phyloP scores from a whole-genome alignment of 177 flowering plant genomes.

The Tripterygium wilfordii region DNA sequence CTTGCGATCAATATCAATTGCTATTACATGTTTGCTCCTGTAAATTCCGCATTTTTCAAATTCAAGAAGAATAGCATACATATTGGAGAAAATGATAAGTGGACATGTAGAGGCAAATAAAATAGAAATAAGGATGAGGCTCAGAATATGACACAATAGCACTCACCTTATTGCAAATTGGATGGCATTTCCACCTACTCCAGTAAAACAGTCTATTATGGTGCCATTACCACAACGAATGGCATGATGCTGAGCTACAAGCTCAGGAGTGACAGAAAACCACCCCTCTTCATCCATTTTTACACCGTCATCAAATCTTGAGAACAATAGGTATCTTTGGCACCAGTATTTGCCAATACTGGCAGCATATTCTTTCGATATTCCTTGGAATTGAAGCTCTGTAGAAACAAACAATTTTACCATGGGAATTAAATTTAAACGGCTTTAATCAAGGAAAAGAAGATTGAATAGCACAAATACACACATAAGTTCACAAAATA shows the following conservation, averaged over 20 bases:
- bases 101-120: slow-evolving; percentile 1
- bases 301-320: slow-evolving; percentile 84
- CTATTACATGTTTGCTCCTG: slow-evolving; percentile 77
- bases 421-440: background rate
- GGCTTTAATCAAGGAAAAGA: background rate
- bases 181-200: slow-evolving; percentile 97
- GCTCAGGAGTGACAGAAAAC: slow-evolving; percentile 97
- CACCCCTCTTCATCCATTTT: slow-evolving; percentile 96
- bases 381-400: slow-evolving; percentile 26
- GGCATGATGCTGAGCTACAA: slow-evolving; percentile 81
- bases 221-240: slow-evolving; percentile 64
- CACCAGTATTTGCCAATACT: slow-evolving; percentile 70
- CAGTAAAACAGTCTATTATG: slow-evolving; percentile 76
- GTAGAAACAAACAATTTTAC: slow-evolving; percentile 4
- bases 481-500: too few species aligned
- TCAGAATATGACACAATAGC: background rate
- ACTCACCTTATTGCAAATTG: slow-evolving; percentile 74
- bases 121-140: background rate
- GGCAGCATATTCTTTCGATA: slow-evolving; percentile 27
- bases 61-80: background rate
- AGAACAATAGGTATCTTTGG: slow-evolving; percentile 75
- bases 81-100: background rate
- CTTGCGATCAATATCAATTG: slow-evolving; percentile 84
- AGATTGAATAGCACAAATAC: background rate
- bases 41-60: slow-evolving; percentile 8